phyloP scores from a whole-genome alignment of 768 basidiomycete species.

The Strobilomyces dryophilus region DNA sequence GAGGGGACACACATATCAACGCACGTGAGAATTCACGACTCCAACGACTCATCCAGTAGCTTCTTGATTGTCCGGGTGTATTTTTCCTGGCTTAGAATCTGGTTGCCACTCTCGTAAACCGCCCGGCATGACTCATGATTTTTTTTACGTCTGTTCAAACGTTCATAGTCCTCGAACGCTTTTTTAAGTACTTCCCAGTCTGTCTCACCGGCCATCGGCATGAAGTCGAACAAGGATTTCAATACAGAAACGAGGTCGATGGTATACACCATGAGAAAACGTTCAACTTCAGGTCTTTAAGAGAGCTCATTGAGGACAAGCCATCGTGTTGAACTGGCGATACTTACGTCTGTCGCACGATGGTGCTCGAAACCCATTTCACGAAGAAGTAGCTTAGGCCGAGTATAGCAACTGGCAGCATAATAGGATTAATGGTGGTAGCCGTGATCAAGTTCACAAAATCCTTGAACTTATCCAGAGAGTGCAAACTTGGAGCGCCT shows the following conservation, averaged over 20 bases:
- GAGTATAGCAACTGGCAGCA: conserved; percentile 2
- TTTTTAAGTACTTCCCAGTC: conserved; percentile 4
- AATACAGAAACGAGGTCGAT: too few species aligned
- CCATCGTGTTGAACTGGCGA: not conserved
- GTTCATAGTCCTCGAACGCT: not conserved
- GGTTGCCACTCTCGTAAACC: not conserved
- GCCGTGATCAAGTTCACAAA: conserved; percentile 2
- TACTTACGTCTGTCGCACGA: not conserved
- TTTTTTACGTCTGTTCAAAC: not conserved
- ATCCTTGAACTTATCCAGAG: not conserved
- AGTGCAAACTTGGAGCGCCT: not conserved
- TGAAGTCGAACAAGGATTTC: conserved; percentile 1
- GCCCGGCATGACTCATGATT: not conserved
- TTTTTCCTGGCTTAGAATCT: not conserved
- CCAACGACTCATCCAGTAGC: not conserved
- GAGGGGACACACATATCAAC: too few species aligned
- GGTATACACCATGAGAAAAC: too few species aligned
- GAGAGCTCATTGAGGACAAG: not conserved
- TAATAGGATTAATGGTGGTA: not conserved
- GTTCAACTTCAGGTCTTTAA: not conserved
- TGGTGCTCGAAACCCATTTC: conserved; percentile 1
- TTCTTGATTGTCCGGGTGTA: not conserved
- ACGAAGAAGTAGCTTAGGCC: conserved; percentile 1
- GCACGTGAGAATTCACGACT: not conserved
- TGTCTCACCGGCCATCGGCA: not conserved